A percentile compares a stretch with the other conserved stretches of the same genome.
Conservation (phyloP, 352 stramenopile genomes). For the Globisporangium barbulae region DNA sequence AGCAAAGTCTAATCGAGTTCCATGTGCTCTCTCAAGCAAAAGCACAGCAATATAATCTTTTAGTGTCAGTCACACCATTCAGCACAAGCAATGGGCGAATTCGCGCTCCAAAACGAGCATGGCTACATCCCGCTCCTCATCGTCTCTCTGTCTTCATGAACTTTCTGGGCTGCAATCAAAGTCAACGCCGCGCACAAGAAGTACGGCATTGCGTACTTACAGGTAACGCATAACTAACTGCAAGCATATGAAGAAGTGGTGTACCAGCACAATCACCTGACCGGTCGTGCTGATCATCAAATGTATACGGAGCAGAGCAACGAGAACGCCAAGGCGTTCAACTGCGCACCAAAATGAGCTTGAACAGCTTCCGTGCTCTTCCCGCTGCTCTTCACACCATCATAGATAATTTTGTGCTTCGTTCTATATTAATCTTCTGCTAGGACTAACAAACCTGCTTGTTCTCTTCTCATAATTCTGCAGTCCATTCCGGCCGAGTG, state of each 20-base stretch:
- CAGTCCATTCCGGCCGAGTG: too few relatives aligned
- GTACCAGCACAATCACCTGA: too few relatives aligned
- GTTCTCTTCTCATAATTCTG: too few relatives aligned
- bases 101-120: neutral
- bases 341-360: neutral
- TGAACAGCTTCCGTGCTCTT: constrained; percentile 7
- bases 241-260: too few relatives aligned
- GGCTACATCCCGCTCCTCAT: constrained; percentile 18
- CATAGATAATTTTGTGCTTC: neutral
- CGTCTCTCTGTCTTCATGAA: constrained; percentile 15
- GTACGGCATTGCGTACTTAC: constrained; percentile 14
- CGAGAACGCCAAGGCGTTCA: neutral
- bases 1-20: neutral
- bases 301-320: too few relatives aligned
- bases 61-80: neutral
- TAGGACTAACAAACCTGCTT: too few relatives aligned
- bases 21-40: neutral
- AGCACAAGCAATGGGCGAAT: neutral
- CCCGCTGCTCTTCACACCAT: neutral
- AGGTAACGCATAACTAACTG: constrained; percentile 11
- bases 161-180: constrained; percentile 14
- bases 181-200: constrained; percentile 13
- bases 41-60: neutral
- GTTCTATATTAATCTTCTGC: too few relatives aligned
- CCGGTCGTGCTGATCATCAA: too few relatives aligned